phyloP scores from a whole-genome alignment of 768 basidiomycete genomes.

The Boletus subparvulus region DNA sequence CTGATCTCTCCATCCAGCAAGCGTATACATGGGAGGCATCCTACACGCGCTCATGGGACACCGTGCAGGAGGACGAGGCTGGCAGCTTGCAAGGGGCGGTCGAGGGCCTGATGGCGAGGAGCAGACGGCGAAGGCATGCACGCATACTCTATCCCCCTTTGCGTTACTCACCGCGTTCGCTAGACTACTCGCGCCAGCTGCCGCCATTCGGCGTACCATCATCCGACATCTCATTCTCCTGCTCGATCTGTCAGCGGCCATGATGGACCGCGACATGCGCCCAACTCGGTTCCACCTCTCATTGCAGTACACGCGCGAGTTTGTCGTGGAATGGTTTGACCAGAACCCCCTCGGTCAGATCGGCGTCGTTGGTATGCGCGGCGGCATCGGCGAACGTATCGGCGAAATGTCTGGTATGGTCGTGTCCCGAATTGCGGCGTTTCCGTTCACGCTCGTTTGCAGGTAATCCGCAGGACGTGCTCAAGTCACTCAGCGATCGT shows the following conservation, averaged over 20 bases:
- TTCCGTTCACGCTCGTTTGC: conserved; percentile 9
- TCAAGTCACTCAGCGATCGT: conserved; percentile 80
- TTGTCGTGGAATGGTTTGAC: conserved; percentile 97
- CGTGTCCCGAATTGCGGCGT: not conserved
- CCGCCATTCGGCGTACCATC: conserved; percentile 90
- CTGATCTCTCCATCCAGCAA: conserved; percentile 46
- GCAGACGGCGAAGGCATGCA: conserved; percentile 75
- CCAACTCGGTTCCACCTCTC: conserved; percentile 91
- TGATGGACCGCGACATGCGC: conserved; percentile 95
- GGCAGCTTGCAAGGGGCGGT: conserved; percentile 91
- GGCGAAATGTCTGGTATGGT: conserved; percentile 87
- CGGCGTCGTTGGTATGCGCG: conserved; percentile 89
- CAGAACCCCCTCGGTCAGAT: conserved; percentile 98
- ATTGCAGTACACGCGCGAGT: conserved; percentile 87
- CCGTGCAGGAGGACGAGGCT: conserved; percentile 91
- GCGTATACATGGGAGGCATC: conserved; percentile 96
- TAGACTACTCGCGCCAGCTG: conserved; percentile 77
- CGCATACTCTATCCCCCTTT: not conserved
- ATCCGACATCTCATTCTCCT: conserved; percentile 93
- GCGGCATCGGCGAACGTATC: conserved; percentile 86
- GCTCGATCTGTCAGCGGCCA: conserved; percentile 87
- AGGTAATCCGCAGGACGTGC: conserved; percentile 98
- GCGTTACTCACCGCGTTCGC: conserved; percentile 5
- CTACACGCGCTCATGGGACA: conserved; percentile 94
- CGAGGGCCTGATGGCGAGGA: conserved; percentile 83